These are phyloP conservation scores for Moringa oleifera DNA, from an alignment of 345 rosid genomes.

Conservation along the genomic window DNA sequence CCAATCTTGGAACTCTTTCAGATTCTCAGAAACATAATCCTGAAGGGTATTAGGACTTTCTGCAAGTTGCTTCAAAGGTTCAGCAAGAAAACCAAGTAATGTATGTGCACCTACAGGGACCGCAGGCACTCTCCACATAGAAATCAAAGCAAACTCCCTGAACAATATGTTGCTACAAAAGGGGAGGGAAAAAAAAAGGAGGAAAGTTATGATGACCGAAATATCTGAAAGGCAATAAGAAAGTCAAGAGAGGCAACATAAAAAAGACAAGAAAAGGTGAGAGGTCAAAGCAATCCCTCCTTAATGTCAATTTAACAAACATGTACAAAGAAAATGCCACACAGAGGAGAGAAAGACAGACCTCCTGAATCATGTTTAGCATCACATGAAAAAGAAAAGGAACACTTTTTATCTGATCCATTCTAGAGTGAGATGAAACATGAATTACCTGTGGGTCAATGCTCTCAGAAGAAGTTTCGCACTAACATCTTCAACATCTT, in stretches of 20 bases:
- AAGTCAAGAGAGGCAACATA: slow-evolving; percentile 1
- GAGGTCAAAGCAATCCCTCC: too few relatives aligned
- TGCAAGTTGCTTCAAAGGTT: slow-evolving; percentile 92
- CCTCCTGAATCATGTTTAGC: too few relatives aligned
- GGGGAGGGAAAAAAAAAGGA: too few relatives aligned
- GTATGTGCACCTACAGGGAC: slow-evolving; percentile 95
- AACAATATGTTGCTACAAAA: slow-evolving; percentile 75
- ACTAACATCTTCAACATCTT: slow-evolving; percentile 57
- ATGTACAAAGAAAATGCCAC: too few relatives aligned
- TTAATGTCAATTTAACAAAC: too few relatives aligned
- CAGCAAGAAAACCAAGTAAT: slow-evolving; percentile 91
- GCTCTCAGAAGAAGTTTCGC: slow-evolving; percentile 73
- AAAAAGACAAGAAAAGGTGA: slow-evolving; percentile 7
- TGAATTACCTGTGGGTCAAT: slow-evolving; percentile 71
- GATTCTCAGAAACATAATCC: slow-evolving; percentile 64
- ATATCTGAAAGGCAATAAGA: not conserved
- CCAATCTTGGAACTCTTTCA: slow-evolving; percentile 94
- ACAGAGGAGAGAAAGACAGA: too few relatives aligned
- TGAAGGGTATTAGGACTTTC: slow-evolving; percentile 53
- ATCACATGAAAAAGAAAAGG: too few relatives aligned
- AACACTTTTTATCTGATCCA: too few relatives aligned
- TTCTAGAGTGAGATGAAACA: not conserved
- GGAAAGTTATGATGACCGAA: not conserved
- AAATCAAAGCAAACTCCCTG: slow-evolving; percentile 90
- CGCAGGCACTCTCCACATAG: slow-evolving; percentile 98